Percentiles rank a stretch among this genome's conserved stretches.
Conservation (phyloP, 257 asterid genomes). For the Fraxinus quadrangulata region DNA sequence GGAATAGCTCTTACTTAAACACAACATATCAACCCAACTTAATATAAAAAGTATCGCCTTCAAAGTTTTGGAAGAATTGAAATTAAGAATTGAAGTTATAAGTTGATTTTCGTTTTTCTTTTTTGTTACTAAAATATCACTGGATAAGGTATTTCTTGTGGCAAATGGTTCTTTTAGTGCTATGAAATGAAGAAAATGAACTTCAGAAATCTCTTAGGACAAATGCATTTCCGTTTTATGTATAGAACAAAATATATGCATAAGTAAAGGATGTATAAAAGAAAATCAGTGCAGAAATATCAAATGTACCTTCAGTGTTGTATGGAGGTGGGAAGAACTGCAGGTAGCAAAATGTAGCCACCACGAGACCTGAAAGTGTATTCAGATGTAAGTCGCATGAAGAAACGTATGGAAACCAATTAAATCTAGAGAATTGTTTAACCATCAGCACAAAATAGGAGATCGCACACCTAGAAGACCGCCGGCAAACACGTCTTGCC, state of each 20-base stretch:
- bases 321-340: constrained; percentile 93
- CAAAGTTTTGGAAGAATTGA: not conserved
- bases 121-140: not conserved
- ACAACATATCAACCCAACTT: not conserved
- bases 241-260: not conserved
- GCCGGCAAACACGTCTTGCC: constrained; percentile 95
- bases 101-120: too few relatives aligned
- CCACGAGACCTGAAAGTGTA: constrained; percentile 52
- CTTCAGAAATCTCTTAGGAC: not conserved
- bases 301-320: constrained; percentile 50
- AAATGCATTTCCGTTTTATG: not conserved
- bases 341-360: constrained; percentile 74
- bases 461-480: constrained; percentile 64
- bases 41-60: not conserved
- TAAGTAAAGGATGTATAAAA: not conserved
- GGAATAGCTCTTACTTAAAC: not conserved
- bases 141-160: not conserved
- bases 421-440: not conserved
- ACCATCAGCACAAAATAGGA: not conserved
- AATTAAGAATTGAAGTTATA: not conserved
- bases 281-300: not conserved
- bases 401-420: not conserved
- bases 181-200: not conserved
- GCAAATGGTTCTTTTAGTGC: not conserved
- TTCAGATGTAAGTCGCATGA: not conserved